Base-by-base conservation (phyloP, 352 stramenopile species). In the Phytophthora rubi region DNA sequence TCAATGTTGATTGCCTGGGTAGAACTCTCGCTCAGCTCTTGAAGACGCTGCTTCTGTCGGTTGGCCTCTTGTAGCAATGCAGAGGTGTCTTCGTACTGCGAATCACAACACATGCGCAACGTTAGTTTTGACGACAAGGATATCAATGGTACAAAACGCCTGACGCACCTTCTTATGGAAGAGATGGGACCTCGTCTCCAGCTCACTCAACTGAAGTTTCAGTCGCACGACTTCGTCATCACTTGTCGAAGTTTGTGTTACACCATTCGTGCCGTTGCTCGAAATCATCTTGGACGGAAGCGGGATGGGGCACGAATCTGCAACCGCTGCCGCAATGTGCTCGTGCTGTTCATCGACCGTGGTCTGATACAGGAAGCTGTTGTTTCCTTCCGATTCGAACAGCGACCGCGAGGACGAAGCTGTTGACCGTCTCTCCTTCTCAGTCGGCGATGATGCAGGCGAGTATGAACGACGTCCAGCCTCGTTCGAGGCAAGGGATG, bases 1-100 rank as follows among this genome's bases (percentile, higher is more conserved):
- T 94, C 86, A 47, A 89, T 74, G 68, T 92, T 94, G 16, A 94
- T 65, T 2, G 73, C 72, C 33, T 83, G 70, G 0, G 72, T 64
- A 21, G 81, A 78, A 28, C 67, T 68, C 21, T 84, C 72, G 37
- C 64, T 77, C 13, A 89, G 61, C 30, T 86, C 75, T 51, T 90
- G 77, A 12, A 91, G 59, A 6, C 73, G 80, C 57, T 86, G 81
- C 62, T 90, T 89, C 66, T 90, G 78, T 39, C 74, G 72, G 18
- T 76, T 85, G n/a, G 75, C 69, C 30, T 88, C 78, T 60, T 89
- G 77, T 13, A 90, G 66, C 39, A 83, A 49, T 9, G 68, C 75
- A n/a, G 70, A 61, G 21, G 78, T 79, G 52, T 91, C 82, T 66
- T 92, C 82, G 45, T 88, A 91, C 73, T 88, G 33, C 18, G 58